phyloP scores from a whole-genome alignment of 2,329 filamentous ascomycete genomes.

The Sarocladium kiliense region DNA sequence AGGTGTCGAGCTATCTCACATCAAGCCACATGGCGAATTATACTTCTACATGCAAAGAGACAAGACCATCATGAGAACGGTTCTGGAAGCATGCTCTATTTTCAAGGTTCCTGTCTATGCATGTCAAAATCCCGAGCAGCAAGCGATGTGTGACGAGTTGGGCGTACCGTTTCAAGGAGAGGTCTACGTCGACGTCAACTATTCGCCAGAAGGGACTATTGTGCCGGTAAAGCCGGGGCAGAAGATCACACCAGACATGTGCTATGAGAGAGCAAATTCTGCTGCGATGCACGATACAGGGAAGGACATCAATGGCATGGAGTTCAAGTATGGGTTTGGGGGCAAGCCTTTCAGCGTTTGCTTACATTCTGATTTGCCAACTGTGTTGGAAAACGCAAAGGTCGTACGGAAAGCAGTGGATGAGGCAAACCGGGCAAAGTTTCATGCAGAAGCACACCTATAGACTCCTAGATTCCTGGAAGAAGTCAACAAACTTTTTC shows the following conservation, averaged over 20 bases:
- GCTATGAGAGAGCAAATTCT: constrained; percentile 1
- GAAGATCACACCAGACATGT: not conserved
- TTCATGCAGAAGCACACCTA: not conserved
- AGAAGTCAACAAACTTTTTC: too few relatives aligned
- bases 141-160: constrained; percentile 1
- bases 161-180: constrained; percentile 8
- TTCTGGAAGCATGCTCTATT: constrained; percentile 4
- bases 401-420: constrained; percentile 4
- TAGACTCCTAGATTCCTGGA: not conserved
- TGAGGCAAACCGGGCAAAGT: constrained; percentile 1
- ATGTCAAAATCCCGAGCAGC: not conserved
- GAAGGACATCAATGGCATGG: not conserved
- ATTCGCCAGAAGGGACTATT: constrained; percentile 1
- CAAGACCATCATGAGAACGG: constrained; percentile 15
- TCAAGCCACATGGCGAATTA: constrained; percentile 58
- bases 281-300: constrained; percentile 2
- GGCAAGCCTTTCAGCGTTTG: constrained; percentile 8
- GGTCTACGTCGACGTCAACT: constrained; percentile 10
- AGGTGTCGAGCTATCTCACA: constrained; percentile 50
- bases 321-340: constrained; percentile 3
- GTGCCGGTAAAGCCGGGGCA: not conserved
- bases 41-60: constrained; percentile 35
- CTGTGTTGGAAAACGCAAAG: constrained; percentile 7
- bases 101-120: constrained; percentile 9
- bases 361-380: constrained; percentile 10